A percentile compares a stretch with the other conserved stretches of the same genome.
These are phyloP conservation scores for Trichosphaerium sp. DNA, from an alignment of 78 protist species.

Conservation along the genomic window DNA sequence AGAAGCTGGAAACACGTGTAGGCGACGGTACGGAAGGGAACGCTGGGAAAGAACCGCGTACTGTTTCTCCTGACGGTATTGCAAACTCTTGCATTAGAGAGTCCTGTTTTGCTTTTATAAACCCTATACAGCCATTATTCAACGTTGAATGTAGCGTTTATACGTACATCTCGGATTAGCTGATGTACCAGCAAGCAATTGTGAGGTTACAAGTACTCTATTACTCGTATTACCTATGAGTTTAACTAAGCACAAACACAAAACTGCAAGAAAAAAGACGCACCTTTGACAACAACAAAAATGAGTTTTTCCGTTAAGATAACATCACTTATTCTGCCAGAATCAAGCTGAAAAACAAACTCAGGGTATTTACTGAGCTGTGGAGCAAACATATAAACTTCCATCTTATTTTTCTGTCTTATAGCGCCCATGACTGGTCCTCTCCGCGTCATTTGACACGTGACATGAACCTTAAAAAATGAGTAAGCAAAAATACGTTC, in stretches of 20 bases:
- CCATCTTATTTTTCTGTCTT: constrained; percentile 4
- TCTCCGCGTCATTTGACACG: neutral
- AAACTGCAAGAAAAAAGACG: neutral
- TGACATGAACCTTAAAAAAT: neutral
- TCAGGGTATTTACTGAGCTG: constrained; percentile 35
- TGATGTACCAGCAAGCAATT: constrained; percentile 36
- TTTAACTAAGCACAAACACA: neutral
- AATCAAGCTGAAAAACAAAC: constrained; percentile 28
- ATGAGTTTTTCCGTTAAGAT: neutral
- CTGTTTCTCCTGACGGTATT: constrained; percentile 18
- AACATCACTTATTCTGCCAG: neutral
- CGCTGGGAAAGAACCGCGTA: constrained; percentile 11
- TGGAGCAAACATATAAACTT: constrained; percentile 35
- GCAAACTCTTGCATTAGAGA: constrained; percentile 30
- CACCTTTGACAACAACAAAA: neutral
- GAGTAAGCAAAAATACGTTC: neutral
- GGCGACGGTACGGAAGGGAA: neutral
- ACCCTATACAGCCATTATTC: too few species aligned
- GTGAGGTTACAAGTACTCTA: constrained; percentile 12
- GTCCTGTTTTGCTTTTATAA: too few species aligned
- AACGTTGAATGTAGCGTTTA: too few species aligned
- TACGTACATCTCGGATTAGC: constrained; percentile 22
- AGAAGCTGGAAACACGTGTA: neutral
- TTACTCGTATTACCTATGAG: neutral
- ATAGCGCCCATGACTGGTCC: constrained; percentile 18